Evolutionary conservation across 106 monocot species (phyloP).

Genomic region (Alisma plantagoaquatica): DNA sequence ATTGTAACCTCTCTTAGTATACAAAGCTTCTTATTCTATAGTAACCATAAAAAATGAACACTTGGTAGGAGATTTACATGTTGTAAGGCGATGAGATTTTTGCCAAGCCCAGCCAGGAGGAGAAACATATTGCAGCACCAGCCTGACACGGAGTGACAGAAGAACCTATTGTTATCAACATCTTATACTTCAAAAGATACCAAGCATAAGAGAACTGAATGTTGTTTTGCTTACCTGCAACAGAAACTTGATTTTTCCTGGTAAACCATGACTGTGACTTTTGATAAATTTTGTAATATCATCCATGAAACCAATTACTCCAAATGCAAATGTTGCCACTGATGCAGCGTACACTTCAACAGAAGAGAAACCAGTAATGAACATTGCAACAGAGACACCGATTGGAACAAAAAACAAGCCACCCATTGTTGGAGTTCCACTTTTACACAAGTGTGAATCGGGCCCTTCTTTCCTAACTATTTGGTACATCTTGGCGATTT

Average conservation of each 20-base stretch:
- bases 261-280: conserved; percentile 30
- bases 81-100: conserved; percentile 69
- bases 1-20: too few relatives aligned
- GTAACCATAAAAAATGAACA: too few relatives aligned
- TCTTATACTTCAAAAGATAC: not conserved
- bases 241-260: conserved; percentile 43
- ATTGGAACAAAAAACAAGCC: conserved; percentile 86
- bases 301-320: conserved; percentile 62
- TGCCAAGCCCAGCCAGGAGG: conserved; percentile 59
- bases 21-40: too few relatives aligned
- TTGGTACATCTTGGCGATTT: conserved; percentile 50
- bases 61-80: conserved; percentile 62
- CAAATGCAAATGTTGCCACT: conserved; percentile 47
- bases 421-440: conserved; percentile 60
- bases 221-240: conserved; percentile 39
- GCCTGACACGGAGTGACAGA: too few relatives aligned
- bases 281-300: conserved; percentile 35
- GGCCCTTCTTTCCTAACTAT: conserved; percentile 33
- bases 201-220: not conserved
- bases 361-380: conserved; percentile 33
- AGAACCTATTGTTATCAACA: too few relatives aligned
- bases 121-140: conserved; percentile 55
- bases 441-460: conserved; percentile 27
- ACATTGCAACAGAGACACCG: conserved; percentile 45
- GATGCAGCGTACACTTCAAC: conserved; percentile 40